Conservation (phyloP, 352 stramenopile species). For the Phytophthora vignae region DNA sequence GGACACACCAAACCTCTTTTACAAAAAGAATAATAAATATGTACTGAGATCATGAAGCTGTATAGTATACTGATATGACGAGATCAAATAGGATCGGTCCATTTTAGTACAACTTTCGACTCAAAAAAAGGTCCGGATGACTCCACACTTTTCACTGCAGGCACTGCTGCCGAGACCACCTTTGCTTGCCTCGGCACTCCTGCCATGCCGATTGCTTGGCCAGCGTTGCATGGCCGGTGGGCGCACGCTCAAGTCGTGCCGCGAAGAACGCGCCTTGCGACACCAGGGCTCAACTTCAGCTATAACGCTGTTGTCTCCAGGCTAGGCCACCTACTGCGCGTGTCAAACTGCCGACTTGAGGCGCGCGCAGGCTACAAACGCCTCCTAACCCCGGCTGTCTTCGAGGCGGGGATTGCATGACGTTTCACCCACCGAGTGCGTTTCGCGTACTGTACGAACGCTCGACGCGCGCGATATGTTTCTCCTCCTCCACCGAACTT, state of each 20-base stretch:
- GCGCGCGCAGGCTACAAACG: background rate
- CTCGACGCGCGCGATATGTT: background rate
- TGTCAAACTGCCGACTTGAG: conserved; percentile 18
- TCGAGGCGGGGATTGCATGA: conserved; percentile 6
- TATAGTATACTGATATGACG: background rate
- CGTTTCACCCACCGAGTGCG: conserved; percentile 1
- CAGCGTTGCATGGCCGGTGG: conserved; percentile 7
- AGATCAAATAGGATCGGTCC: background rate
- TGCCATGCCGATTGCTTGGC: conserved; percentile 13
- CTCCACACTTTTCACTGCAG: background rate
- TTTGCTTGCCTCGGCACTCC: background rate
- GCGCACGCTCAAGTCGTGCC: background rate
- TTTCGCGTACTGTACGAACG: conserved; percentile 9
- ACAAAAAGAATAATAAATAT: too few relatives aligned
- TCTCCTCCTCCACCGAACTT: conserved; percentile 14
- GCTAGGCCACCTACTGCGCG: conserved; percentile 23
- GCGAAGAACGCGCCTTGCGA: background rate
- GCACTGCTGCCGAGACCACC: background rate
- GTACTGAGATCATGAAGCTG: background rate
- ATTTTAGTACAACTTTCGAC: background rate
- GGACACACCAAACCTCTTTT: background rate
- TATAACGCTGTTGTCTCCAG: conserved; percentile 4
- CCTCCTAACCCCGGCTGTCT: conserved; percentile 18
- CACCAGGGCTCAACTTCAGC: background rate
- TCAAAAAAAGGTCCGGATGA: background rate